phyloP scores from a whole-genome alignment of 768 basidiomycete species.

The Termitomyces sp. region DNA sequence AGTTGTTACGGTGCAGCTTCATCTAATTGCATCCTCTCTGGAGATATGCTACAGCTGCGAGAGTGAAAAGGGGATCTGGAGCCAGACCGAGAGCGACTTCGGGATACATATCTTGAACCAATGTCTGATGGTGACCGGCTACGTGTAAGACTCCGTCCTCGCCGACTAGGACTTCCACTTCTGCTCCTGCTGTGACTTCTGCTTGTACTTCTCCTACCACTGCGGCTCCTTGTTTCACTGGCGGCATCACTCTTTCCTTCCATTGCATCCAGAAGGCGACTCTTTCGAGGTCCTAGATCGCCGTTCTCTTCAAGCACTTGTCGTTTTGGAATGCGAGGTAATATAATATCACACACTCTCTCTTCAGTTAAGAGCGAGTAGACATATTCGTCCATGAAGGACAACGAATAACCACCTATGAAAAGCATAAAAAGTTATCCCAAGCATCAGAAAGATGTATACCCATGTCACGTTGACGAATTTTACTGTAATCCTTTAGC shows the following conservation, averaged over 20 bases:
- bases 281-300: slow-evolving; percentile 81
- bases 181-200: slow-evolving; percentile 29
- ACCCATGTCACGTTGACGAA: slow-evolving; percentile 80
- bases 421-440: slow-evolving; percentile 3
- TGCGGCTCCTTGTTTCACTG: slow-evolving; percentile 32
- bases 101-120: slow-evolving; percentile 57
- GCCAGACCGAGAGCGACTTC: slow-evolving; percentile 50
- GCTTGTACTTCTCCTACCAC: slow-evolving; percentile 30
- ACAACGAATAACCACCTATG: slow-evolving; percentile 78
- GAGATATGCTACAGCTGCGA: slow-evolving; percentile 54
- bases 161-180: slow-evolving; percentile 16
- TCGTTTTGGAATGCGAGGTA: slow-evolving; percentile 85
- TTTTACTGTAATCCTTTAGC: slow-evolving; percentile 88
- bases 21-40: slow-evolving; percentile 45
- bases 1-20: background rate
- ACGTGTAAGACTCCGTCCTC: slow-evolving; percentile 13
- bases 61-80: slow-evolving; percentile 45
- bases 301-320: slow-evolving; percentile 87
- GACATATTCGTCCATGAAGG: slow-evolving; percentile 90
- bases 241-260: slow-evolving; percentile 61
- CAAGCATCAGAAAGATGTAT: slow-evolving; percentile 18
- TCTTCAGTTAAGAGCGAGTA: slow-evolving; percentile 82
- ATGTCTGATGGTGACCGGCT: slow-evolving; percentile 35
- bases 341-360: slow-evolving; percentile 92
- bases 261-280: slow-evolving; percentile 84